These are phyloP conservation scores for Pseudogymnoascus sp. DNA, from an alignment of 2,329 filamentous ascomycete species.

Conservation along the genomic window DNA sequence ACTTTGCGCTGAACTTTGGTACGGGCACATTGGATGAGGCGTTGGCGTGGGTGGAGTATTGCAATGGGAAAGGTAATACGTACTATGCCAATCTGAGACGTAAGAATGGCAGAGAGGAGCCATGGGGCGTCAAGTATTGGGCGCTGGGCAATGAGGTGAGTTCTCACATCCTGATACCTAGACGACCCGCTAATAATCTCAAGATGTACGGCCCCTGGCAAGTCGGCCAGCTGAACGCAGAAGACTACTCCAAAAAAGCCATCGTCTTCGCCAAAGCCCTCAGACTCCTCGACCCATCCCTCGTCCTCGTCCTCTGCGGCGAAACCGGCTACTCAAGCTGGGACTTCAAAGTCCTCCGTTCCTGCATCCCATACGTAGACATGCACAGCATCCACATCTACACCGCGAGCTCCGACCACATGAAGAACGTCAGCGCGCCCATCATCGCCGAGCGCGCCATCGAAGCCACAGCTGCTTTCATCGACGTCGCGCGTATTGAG, in stretches of 20 bases:
- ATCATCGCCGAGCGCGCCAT: slow-evolving; percentile 56
- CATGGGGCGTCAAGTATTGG: slow-evolving; percentile 81
- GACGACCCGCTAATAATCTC: not conserved
- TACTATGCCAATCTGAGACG: slow-evolving; percentile 75
- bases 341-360: slow-evolving; percentile 54
- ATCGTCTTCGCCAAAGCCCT: slow-evolving; percentile 51
- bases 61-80: slow-evolving; percentile 68
- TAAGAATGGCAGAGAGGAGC: slow-evolving; percentile 64
- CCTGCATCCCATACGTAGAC: slow-evolving; percentile 51
- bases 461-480: slow-evolving; percentile 49
- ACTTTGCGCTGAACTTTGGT: slow-evolving; percentile 72
- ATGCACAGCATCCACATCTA: slow-evolving; percentile 64
- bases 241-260: slow-evolving; percentile 47
- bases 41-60: slow-evolving; percentile 77
- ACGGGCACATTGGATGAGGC: slow-evolving; percentile 53
- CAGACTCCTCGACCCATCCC: slow-evolving; percentile 49
- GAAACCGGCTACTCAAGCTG: slow-evolving; percentile 51
- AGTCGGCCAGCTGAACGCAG: slow-evolving; percentile 47
- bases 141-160: slow-evolving; percentile 64
- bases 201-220: slow-evolving; percentile 33
- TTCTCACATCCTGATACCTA: too few relatives aligned
- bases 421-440: slow-evolving; percentile 47
- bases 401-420: slow-evolving; percentile 37
- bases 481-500: slow-evolving; percentile 55
- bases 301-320: slow-evolving; percentile 55